These are phyloP conservation scores for Pseudodiploospora longispora DNA, from an alignment of 2,329 filamentous ascomycete genomes.

Conservation along the genomic window DNA sequence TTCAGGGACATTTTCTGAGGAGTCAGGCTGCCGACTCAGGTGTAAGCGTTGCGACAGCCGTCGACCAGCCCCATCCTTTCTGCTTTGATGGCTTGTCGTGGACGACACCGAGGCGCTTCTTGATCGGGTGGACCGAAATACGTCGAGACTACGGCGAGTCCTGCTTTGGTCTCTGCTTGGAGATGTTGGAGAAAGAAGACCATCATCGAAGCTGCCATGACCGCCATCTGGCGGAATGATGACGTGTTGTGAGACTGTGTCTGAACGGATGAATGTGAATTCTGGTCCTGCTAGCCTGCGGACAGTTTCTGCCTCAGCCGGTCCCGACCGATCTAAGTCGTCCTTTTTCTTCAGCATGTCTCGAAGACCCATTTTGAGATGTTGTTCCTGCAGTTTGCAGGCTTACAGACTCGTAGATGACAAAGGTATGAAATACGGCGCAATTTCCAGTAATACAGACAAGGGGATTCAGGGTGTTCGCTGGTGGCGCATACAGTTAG, in stretches of 20 bases:
- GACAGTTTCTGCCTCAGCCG: conserved; percentile 29
- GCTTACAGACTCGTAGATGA: too few relatives aligned
- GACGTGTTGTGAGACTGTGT: conserved; percentile 71
- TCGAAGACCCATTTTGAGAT: conserved; percentile 38
- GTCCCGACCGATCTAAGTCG: conserved; percentile 27
- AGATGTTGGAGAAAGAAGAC: conserved; percentile 19
- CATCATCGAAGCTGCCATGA: conserved; percentile 17
- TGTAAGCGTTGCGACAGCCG: conserved; percentile 65
- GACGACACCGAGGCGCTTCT: conserved; percentile 42
- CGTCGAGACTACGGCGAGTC: conserved; percentile 35
- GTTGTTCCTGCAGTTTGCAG: too few relatives aligned
- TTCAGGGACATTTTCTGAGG: conserved; percentile 66
- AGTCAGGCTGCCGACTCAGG: conserved; percentile 48
- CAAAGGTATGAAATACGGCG: too few relatives aligned
- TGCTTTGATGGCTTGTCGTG: conserved; percentile 26
- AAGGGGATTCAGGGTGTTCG: too few relatives aligned
- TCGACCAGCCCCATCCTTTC: conserved; percentile 26
- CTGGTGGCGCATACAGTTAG: too few relatives aligned
- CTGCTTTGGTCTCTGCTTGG: conserved; percentile 21
- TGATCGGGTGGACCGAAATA: conserved; percentile 37
- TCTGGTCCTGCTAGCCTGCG: conserved; percentile 43
- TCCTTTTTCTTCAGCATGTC: conserved; percentile 49
- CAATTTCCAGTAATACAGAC: too few relatives aligned
- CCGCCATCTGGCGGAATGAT: conserved; percentile 56
- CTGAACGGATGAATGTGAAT: conserved; percentile 78